A percentile compares a stretch with the other conserved stretches of the same genome.
Conservation (phyloP, 1,284 basidiomycete species). For the Apiotrichum porosum region DNA sequence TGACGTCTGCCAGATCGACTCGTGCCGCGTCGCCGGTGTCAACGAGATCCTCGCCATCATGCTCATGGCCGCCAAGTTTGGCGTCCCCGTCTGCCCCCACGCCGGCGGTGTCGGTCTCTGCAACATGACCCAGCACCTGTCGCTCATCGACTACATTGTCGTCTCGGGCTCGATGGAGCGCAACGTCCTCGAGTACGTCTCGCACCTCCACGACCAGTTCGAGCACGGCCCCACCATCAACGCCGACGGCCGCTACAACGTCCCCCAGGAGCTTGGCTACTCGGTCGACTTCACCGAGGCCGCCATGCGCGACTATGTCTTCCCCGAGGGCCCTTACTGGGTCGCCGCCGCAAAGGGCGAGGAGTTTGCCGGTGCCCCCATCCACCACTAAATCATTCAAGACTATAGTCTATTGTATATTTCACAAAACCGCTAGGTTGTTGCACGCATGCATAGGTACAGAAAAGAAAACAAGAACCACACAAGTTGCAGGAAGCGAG, state of each 20-base stretch:
- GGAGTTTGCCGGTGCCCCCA: constrained; percentile 5
- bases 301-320: constrained; percentile 48
- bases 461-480: no score
- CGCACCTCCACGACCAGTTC: constrained; percentile 90
- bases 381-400: constrained; percentile 7
- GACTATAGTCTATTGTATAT: no score
- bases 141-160: constrained; percentile 85
- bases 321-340: constrained; percentile 52
- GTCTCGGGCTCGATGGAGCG: constrained; percentile 87
- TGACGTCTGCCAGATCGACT: constrained; percentile 94
- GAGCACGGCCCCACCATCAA: constrained; percentile 85
- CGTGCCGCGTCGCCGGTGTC: constrained; percentile 85
- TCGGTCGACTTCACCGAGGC: constrained; percentile 50
- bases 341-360: constrained; percentile 37
- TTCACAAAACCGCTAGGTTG: no score
- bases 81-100: constrained; percentile 85
- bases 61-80: constrained; percentile 83
- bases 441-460: no score
- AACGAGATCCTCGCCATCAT: constrained; percentile 91
- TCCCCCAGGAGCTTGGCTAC: constrained; percentile 50
- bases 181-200: constrained; percentile 64
- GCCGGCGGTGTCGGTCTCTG: constrained; percentile 72
- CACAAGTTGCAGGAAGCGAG: no score
- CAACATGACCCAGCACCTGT: constrained; percentile 29
- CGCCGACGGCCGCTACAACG: constrained; percentile 72